A percentile compares a stretch with the other conserved stretches of the same genome.
phyloP scores from a whole-genome alignment of 352 stramenopile genomes.

The Phytopythium aichiense region DNA sequence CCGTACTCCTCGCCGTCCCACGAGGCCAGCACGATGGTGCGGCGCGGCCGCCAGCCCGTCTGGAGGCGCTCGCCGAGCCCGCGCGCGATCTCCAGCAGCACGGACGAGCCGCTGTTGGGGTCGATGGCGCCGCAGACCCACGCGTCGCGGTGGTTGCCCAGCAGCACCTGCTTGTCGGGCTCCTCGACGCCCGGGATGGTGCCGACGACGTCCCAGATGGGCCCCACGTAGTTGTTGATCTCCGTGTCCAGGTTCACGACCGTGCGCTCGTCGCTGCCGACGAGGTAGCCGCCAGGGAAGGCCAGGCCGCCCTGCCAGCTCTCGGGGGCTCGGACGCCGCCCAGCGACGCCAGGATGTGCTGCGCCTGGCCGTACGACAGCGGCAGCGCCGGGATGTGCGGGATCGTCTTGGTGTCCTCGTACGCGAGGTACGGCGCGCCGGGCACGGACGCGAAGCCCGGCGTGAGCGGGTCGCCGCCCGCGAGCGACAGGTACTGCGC shows the following conservation, averaged over 20 bases:
- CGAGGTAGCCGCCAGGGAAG: slow-evolving; percentile 44
- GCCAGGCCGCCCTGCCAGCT: slow-evolving; percentile 53
- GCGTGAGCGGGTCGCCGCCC: slow-evolving; percentile 54
- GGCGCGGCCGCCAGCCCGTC: slow-evolving; percentile 56
- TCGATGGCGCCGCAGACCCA: slow-evolving; percentile 88
- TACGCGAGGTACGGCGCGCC: slow-evolving; percentile 31
- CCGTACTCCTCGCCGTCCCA: slow-evolving; percentile 84
- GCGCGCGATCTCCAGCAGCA: slow-evolving; percentile 74
- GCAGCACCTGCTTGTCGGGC: slow-evolving; percentile 57
- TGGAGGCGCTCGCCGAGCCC: slow-evolving; percentile 50
- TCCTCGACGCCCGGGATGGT: slow-evolving; percentile 49
- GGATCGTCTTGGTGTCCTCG: slow-evolving; percentile 53
- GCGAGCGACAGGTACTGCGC: slow-evolving; percentile 56
- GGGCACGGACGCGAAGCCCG: slow-evolving; percentile 30
- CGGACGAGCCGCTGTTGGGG: slow-evolving; percentile 76
- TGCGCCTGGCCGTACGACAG: slow-evolving; percentile 75
- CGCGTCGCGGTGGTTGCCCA: slow-evolving; percentile 89
- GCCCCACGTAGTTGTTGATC: slow-evolving; percentile 63
- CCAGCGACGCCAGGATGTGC: slow-evolving; percentile 53
- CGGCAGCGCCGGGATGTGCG: slow-evolving; percentile 50
- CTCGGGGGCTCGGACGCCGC: slow-evolving; percentile 37
- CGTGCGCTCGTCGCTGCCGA: slow-evolving; percentile 54
- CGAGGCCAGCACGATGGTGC: slow-evolving; percentile 58
- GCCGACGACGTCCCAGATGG: slow-evolving; percentile 87
- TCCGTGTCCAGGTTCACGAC: slow-evolving; percentile 48